Conservation (phyloP, 1,139 yeast species). For the Zygoascus sp. region DNA sequence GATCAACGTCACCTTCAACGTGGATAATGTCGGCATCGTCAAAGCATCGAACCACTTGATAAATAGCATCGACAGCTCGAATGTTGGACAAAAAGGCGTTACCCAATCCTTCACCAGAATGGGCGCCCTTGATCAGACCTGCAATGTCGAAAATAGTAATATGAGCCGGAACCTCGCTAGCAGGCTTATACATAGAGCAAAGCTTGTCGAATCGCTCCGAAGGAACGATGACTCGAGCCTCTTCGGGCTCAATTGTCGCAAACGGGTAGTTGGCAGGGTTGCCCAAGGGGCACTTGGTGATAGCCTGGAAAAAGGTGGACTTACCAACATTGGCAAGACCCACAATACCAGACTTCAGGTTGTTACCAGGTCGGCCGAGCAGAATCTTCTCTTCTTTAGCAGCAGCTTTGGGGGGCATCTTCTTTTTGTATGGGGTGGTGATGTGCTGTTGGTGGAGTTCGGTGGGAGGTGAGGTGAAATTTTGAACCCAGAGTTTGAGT, state of each 20-base stretch:
- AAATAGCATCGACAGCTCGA: slow-evolving; percentile 96
- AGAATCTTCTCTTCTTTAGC: slow-evolving; percentile 83
- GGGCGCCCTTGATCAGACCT: slow-evolving; percentile 96
- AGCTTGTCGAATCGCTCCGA: slow-evolving; percentile 81
- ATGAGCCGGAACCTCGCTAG: slow-evolving; percentile 85
- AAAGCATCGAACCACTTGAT: slow-evolving; percentile 96
- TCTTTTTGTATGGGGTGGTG: slow-evolving; percentile 18
- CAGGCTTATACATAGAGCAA: slow-evolving; percentile 70
- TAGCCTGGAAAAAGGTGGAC: slow-evolving; percentile 67
- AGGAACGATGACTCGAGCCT: slow-evolving; percentile 95
- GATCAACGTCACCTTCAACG: slow-evolving; percentile 96
- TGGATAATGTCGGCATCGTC: slow-evolving; percentile 98
- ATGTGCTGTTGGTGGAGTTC: not conserved
- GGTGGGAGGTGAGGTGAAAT: not conserved
- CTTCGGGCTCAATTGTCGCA: slow-evolving; percentile 99
- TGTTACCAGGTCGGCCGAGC: slow-evolving; percentile 96
- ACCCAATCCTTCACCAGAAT: slow-evolving; percentile 97
- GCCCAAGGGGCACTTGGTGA: slow-evolving; percentile 88
- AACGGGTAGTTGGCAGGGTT: slow-evolving; percentile 98
- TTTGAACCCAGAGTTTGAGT: not conserved
- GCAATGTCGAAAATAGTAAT: slow-evolving; percentile 96
- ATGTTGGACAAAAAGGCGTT: slow-evolving; percentile 96
- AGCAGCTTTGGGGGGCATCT: slow-evolving; percentile 96
- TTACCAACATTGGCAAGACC: slow-evolving; percentile 95
- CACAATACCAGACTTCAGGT: slow-evolving; percentile 71